phyloP scores from a whole-genome alignment of 1,139 yeast species.

The Pichia sp. region DNA sequence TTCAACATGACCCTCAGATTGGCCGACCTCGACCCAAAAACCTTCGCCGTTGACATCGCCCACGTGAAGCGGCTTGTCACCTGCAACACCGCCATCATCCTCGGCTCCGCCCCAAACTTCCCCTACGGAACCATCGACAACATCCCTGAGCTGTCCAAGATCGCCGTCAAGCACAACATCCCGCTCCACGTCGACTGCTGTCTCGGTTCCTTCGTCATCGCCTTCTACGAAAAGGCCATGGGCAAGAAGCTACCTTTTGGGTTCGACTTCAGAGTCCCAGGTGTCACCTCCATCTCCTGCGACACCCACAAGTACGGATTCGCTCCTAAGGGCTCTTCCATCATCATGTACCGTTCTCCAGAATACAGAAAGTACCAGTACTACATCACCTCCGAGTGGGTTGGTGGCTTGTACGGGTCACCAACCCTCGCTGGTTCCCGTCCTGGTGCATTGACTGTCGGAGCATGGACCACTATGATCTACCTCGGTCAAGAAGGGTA shows the following conservation, averaged over 20 bases:
- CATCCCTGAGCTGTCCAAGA: conserved; percentile 61
- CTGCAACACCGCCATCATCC: conserved; percentile 72
- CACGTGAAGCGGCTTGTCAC: conserved; percentile 66
- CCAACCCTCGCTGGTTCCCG: conserved; percentile 96
- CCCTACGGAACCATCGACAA: conserved; percentile 97
- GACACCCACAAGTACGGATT: conserved; percentile 98
- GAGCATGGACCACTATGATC: conserved; percentile 93
- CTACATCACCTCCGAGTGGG: conserved; percentile 79
- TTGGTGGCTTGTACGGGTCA: conserved; percentile 93
- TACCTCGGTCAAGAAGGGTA: conserved; percentile 80
- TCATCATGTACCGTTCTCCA: conserved; percentile 76
- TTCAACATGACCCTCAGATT: conserved; percentile 82
- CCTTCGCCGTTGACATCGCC: conserved; percentile 49
- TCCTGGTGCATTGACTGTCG: conserved; percentile 95
- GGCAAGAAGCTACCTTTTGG: conserved; percentile 45
- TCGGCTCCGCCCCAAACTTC: conserved; percentile 94
- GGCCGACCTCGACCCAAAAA: conserved; percentile 65
- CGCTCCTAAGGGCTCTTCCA: conserved; percentile 95
- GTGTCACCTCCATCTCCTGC: conserved; percentile 96
- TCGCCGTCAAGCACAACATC: conserved; percentile 60
- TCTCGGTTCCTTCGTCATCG: conserved; percentile 84
- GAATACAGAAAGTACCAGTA: conserved; percentile 76
- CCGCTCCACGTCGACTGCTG: conserved; percentile 97
- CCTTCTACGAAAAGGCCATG: conserved; percentile 68
- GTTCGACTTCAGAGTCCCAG: conserved; percentile 85